Evolutionary conservation across 179 eudicot genomes (phyloP), one percentile per base, ranked within the genome.

Genomic region (Corrigiola litoralis): DNA sequence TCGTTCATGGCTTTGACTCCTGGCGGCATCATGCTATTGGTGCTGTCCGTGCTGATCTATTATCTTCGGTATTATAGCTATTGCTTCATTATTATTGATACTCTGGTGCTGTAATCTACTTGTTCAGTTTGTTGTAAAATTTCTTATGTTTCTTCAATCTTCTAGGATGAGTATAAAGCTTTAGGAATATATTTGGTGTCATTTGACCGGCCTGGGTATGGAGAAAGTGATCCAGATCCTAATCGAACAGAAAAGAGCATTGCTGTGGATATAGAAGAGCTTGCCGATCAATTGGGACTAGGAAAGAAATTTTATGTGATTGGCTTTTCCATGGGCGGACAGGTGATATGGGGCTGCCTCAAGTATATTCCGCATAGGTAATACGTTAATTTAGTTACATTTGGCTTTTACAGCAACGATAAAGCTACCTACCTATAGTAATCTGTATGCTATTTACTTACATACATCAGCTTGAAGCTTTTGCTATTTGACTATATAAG

Each of bases 141-240:
- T 23, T 20, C 7, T 14, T 62, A 55, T 62, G 0, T 11, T 47
- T n/a, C n/a, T n/a, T 62, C 42, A 32, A 31, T 46, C n/a, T 54
- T 74, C 8, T 34, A 74, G 78, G 74, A 63, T 25, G 49, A 33
- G 10, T 17, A 40, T 21, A 70, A 68, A 50, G 34, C 40, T 27
- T 49, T 74, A 46, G 70, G 68, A 28, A 58, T 74, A 48, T 74
- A 74, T 29, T 11, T 64, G 13, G 70, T 74, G 44, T 36, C 78
- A 1, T 74, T 63, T 64, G 73, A 74, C 53, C 61, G 78, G 8
- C 66, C 78, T n/a, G n/a, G n/a, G n/a, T n/a, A n/a, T n/a, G n/a
- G n/a, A n/a, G n/a, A n/a, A n/a, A n/a, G n/a, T n/a, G n/a, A n/a
- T n/a, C n/a, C n/a, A n/a, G n/a, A n/a, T n/a, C n/a, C n/a, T n/a